Percentiles rank a stretch among this genome's conserved stretches.
phyloP scores from a whole-genome alignment of 208 protist species.

The Acanthamoeba castellanii region DNA sequence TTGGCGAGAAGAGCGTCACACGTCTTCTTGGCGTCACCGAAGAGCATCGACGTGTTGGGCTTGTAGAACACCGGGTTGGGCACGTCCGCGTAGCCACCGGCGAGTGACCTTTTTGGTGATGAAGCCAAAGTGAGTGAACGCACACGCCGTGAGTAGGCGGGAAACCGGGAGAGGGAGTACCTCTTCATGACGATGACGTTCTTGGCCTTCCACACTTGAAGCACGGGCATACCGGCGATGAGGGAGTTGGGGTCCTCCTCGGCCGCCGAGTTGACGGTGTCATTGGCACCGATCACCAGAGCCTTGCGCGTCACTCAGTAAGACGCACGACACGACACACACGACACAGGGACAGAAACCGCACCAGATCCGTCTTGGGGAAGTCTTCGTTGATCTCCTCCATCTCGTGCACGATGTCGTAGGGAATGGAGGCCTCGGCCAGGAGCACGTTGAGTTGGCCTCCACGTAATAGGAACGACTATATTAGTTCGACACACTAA shows the following conservation, averaged over 20 bases:
- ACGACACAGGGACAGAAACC: neutral
- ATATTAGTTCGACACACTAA: neutral
- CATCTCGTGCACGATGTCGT: slow-evolving; percentile 96
- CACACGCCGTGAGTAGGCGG: neutral
- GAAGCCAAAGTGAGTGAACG: slow-evolving; percentile 35
- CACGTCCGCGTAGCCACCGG: slow-evolving; percentile 78
- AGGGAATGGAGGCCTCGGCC: slow-evolving; percentile 93
- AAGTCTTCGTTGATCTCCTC: slow-evolving; percentile 93
- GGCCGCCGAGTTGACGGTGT: slow-evolving; percentile 94
- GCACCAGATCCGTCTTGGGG: slow-evolving; percentile 87
- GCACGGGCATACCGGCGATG: slow-evolving; percentile 95
- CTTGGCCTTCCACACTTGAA: slow-evolving; percentile 93
- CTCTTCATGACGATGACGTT: slow-evolving; percentile 92
- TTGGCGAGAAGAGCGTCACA: slow-evolving; percentile 83
- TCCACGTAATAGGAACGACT: slow-evolving; percentile 71
- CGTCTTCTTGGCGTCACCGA: slow-evolving; percentile 92
- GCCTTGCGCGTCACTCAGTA: neutral
- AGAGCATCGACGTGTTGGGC: slow-evolving; percentile 92
- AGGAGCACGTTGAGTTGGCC: slow-evolving; percentile 96
- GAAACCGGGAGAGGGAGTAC: slow-evolving; percentile 74
- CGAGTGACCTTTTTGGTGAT: slow-evolving; percentile 33
- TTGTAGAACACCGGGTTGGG: slow-evolving; percentile 94
- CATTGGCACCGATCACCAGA: slow-evolving; percentile 92
- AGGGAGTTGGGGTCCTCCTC: slow-evolving; percentile 90
- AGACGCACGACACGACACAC: neutral